A percentile compares a stretch with the other conserved stretches of the same genome.
Conservation (phyloP, 164 flowering plant genomes). For the Paratinospora sagittata region DNA sequence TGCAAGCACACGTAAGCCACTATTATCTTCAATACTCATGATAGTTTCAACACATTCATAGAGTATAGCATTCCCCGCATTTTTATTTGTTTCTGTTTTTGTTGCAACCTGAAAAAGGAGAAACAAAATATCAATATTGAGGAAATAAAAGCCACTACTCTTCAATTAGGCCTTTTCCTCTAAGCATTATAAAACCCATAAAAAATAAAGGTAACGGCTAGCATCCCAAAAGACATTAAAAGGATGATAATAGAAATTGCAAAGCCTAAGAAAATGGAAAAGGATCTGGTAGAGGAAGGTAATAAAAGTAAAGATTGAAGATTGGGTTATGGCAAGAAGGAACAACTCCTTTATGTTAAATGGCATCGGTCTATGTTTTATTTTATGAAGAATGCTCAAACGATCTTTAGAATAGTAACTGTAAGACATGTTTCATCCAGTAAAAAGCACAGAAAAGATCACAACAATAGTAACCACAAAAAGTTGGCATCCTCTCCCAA, state of each 20-base stretch:
- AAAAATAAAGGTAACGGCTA: neutral
- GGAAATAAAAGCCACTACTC: neutral
- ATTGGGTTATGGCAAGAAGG: too few relatives aligned
- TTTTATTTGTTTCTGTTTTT: conserved; percentile 95
- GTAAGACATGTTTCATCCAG: too few relatives aligned
- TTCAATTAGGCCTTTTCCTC: neutral
- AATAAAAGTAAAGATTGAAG: too few relatives aligned
- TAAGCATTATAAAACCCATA: neutral
- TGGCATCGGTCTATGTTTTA: too few relatives aligned
- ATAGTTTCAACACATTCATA: conserved; percentile 97
- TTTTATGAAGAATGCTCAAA: too few relatives aligned
- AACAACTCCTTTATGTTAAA: too few relatives aligned
- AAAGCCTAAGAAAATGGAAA: too few relatives aligned
- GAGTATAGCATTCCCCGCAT: conserved; percentile 97
- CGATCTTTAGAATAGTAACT: too few relatives aligned
- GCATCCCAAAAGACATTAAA: neutral
- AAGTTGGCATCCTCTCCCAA: neutral
- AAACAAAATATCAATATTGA: conserved; percentile 1
- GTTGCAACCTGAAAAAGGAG: conserved; percentile 70
- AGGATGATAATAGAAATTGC: neutral
- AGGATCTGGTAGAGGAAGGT: too few relatives aligned
- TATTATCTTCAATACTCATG: conserved; percentile 93
- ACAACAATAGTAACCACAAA: neutral
- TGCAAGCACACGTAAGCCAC: conserved; percentile 97
- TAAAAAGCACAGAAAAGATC: too few relatives aligned